Conservation (phyloP, 176 grass and related monocot species). For the Chloris gayana region DNA sequence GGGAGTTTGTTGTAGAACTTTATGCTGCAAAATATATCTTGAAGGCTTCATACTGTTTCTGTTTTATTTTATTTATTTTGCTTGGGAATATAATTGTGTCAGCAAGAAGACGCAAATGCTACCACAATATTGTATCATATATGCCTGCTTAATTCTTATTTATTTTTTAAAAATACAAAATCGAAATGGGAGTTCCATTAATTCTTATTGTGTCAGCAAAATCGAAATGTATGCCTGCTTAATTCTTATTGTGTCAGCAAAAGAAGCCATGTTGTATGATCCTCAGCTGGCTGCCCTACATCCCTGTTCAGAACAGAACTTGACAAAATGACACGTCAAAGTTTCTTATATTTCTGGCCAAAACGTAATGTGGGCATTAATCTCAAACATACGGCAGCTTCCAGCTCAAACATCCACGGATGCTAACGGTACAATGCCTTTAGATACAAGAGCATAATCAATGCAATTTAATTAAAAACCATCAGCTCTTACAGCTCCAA, state of each 20-base stretch:
- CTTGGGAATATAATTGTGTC: background rate
- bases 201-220: no score
- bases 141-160: background rate
- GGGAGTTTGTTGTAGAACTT: background rate
- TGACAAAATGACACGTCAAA: background rate
- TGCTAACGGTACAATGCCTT: background rate
- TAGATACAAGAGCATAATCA: background rate
- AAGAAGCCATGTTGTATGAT: background rate
- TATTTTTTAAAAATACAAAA: background rate
- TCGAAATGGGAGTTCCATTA: background rate
- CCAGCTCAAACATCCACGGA: background rate
- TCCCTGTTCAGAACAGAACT: background rate
- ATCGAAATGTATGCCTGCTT: background rate
- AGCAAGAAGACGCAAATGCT: background rate
- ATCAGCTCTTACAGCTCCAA: slow-evolving; percentile 39
- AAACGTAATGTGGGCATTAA: background rate
- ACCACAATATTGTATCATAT: background rate
- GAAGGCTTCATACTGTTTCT: background rate
- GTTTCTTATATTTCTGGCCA: background rate
- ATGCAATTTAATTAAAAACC: slow-evolving; percentile 31
- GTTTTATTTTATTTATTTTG: background rate
- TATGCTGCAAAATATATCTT: background rate
- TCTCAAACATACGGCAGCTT: background rate
- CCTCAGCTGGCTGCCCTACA: background rate
- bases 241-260: no score